Evolutionary conservation across 2,329 filamentous ascomycete species (phyloP).

Genomic region (Penicillium sp.): DNA sequence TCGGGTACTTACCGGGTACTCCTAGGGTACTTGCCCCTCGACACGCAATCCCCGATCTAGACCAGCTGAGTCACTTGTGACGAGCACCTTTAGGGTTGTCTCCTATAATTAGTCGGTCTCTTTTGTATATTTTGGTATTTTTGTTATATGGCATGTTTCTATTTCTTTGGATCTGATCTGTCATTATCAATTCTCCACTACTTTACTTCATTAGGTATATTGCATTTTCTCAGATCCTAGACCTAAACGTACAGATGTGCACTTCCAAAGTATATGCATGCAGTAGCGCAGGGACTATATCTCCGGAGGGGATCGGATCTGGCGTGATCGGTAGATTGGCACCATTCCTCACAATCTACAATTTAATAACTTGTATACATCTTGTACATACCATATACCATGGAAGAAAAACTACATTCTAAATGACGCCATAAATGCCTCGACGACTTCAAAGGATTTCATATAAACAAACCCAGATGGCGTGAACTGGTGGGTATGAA

Average conservation of each 20-base stretch:
- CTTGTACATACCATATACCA: neutral
- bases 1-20: neutral
- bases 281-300: constrained; percentile 13
- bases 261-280: constrained; percentile 13
- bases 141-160: neutral
- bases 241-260: constrained; percentile 1
- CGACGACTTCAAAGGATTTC: neutral
- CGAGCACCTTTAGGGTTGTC: neutral
- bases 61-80: constrained; percentile 11
- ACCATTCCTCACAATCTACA: neutral
- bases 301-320: constrained; percentile 19
- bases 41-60: constrained; percentile 9
- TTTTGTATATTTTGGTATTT: neutral
- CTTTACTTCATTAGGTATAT: neutral
- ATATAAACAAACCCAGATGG: neutral
- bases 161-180: neutral
- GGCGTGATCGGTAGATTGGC: constrained; percentile 11
- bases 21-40: neutral
- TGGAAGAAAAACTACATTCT: neutral
- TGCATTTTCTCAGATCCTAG: neutral
- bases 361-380: neutral
- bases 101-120: neutral
- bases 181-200: no score
- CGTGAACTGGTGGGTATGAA: neutral
- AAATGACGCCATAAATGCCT: constrained; percentile 11